phyloP scores from a whole-genome alignment of 257 asterid species.

The Fraxinus cuspidata region DNA sequence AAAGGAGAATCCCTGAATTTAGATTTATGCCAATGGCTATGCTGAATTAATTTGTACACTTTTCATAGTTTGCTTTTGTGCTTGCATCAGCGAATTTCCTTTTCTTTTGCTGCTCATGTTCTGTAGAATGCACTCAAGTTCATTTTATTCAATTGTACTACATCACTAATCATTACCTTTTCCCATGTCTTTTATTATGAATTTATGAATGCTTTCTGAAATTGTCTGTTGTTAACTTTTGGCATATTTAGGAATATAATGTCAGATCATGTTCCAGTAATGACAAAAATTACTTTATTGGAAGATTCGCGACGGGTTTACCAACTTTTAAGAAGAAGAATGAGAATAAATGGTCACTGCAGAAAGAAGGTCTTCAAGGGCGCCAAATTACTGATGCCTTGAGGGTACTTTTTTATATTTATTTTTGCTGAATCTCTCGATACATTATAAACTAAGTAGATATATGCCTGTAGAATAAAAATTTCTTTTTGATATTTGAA shows the following conservation, averaged over 20 bases:
- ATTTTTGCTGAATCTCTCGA: not conserved
- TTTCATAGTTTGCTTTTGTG: not conserved
- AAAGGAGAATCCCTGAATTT: slow-evolving; percentile 14
- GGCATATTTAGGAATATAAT: slow-evolving; percentile 44
- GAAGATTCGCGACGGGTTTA: slow-evolving; percentile 44
- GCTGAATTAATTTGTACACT: not conserved
- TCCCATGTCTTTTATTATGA: not conserved
- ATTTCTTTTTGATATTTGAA: not conserved
- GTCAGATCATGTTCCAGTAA: slow-evolving; percentile 48
- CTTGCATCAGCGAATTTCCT: not conserved
- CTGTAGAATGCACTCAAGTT: not conserved
- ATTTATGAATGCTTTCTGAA: not conserved
- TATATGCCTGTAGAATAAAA: not conserved
- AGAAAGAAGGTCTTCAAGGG: slow-evolving; percentile 57
- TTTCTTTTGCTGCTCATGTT: slow-evolving; percentile 1
- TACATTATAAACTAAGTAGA: not conserved
- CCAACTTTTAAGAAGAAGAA: slow-evolving; percentile 49
- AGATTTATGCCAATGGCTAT: not conserved
- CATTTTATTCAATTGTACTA: not conserved
- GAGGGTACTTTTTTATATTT: slow-evolving; percentile 34
- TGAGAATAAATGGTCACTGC: slow-evolving; percentile 49
- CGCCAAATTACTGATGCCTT: slow-evolving; percentile 53
- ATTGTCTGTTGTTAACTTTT: not conserved
- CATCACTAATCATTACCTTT: not conserved
- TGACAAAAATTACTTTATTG: slow-evolving; percentile 52